These are phyloP conservation scores for Nicotiana obtusifolia DNA, from an alignment of 257 asterid genomes.

Conservation along the genomic window DNA sequence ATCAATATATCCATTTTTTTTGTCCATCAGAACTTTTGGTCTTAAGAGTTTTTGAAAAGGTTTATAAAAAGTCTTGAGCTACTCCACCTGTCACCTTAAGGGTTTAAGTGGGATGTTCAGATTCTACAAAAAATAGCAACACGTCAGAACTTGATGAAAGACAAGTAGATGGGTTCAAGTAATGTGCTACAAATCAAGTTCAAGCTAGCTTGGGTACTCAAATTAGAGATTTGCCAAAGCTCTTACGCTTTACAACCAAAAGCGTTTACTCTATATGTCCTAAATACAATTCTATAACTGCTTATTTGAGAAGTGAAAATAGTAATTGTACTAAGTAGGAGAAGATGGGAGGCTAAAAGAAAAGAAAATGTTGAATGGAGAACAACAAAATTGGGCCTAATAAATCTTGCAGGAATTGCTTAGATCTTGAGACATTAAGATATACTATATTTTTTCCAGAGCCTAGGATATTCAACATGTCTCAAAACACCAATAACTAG, in stretches of 20 bases:
- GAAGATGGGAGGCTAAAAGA: neutral
- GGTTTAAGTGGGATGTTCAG: neutral
- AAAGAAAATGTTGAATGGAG: conserved; percentile 1
- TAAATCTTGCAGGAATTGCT: neutral
- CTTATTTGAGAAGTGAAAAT: neutral
- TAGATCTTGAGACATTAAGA: neutral
- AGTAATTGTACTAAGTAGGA: neutral
- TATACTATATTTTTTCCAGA: neutral
- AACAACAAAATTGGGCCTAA: neutral
- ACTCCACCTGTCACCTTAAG: neutral
- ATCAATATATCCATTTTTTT: too few species aligned
- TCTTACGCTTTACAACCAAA: neutral
- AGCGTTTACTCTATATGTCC: neutral
- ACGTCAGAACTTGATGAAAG: neutral
- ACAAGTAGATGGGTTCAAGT: neutral
- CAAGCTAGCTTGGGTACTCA: neutral
- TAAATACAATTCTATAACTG: neutral
- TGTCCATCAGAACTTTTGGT: too few species aligned
- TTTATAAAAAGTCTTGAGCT: too few species aligned
- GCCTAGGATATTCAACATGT: neutral
- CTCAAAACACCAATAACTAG: neutral
- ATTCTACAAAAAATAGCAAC: neutral
- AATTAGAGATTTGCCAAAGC: neutral
- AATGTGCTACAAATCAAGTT: neutral
- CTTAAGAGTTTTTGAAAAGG: too few species aligned